Conservation (phyloP, 495 filamentous ascomycete genomes). For the Podospora pseudocomata region DNA sequence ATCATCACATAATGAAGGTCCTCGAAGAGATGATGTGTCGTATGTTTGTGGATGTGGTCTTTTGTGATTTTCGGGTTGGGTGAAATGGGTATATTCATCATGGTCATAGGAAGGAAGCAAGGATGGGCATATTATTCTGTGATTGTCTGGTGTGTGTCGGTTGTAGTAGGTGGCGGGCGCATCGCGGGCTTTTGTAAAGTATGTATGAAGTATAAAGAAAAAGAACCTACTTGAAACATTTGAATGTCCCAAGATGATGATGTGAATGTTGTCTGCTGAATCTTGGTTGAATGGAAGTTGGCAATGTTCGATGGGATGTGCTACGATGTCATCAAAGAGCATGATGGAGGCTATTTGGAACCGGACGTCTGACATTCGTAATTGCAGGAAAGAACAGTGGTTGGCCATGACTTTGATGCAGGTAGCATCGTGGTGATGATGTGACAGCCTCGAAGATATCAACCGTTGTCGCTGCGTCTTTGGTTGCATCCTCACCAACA, state of each 20-base stretch:
- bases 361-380: too few species aligned
- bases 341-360: too few species aligned
- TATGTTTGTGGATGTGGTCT: background rate
- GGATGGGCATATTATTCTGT: background rate
- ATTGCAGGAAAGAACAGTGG: too few species aligned
- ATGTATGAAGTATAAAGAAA: background rate
- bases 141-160: background rate
- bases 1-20: background rate
- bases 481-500: too few species aligned
- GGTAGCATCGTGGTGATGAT: too few species aligned
- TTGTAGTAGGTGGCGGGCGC: background rate
- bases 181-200: background rate
- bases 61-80: background rate
- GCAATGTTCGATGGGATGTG: too few species aligned
- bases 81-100: background rate
- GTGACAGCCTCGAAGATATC: too few species aligned
- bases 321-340: too few species aligned
- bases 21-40: background rate
- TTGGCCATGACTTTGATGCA: too few species aligned
- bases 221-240: background rate
- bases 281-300: too few species aligned
- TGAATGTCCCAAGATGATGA: background rate
- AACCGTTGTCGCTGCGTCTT: too few species aligned
- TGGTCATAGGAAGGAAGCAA: background rate
- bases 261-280: background rate